Conservation (phyloP, 2,329 filamentous ascomycete species). For the Apiospora aurea region DNA sequence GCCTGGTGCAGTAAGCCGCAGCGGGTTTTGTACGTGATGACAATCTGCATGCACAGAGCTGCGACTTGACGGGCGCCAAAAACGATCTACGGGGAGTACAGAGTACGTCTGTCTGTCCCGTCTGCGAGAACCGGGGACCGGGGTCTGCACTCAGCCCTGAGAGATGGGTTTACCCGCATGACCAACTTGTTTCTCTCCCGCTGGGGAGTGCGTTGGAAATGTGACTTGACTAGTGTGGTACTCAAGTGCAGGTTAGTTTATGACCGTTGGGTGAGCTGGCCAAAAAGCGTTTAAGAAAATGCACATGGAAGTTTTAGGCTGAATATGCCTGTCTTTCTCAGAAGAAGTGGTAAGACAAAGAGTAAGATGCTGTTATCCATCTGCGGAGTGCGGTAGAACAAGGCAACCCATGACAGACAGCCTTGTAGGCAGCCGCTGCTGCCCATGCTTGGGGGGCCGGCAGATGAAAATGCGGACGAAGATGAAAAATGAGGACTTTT, state of each 20-base stretch:
- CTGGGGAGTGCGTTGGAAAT: background rate
- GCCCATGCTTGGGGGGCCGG: background rate
- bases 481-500: background rate
- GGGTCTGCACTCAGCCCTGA: background rate
- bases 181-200: background rate
- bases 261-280: background rate
- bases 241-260: background rate
- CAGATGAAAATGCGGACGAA: background rate
- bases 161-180: background rate
- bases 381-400: conserved; percentile 7
- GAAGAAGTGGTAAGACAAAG: background rate
- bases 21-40: background rate
- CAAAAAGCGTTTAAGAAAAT: background rate
- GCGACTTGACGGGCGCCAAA: conserved; percentile 15
- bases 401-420: conserved; percentile 5
- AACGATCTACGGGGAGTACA: background rate
- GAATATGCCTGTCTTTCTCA: background rate
- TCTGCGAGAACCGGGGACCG: background rate
- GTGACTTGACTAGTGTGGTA: background rate
- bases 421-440: conserved; percentile 21
- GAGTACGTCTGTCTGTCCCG: background rate
- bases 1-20: conserved; percentile 14
- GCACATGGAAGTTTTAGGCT: conserved; percentile 7
- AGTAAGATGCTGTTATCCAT: background rate
- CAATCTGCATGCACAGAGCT: conserved; percentile 14